Percentiles rank a stretch among this genome's conserved stretches.
Evolutionary conservation across 2,329 filamentous ascomycete species (phyloP).

Genomic region (Monosporascus sp.): DNA sequence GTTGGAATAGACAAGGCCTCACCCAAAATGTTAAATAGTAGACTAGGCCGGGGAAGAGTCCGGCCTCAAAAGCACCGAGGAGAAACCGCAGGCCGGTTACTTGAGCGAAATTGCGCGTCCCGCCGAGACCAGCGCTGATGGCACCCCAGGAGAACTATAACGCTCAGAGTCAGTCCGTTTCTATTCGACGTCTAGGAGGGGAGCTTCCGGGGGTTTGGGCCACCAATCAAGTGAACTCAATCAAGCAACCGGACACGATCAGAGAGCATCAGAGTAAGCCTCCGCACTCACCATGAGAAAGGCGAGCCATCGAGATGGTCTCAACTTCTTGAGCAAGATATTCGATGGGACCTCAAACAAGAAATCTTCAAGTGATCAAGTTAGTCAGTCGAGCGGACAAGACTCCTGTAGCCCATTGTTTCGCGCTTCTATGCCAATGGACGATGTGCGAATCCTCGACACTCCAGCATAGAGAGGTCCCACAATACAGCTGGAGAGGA

Average conservation of each 20-base stretch:
- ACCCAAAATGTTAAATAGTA: slow-evolving; percentile 65
- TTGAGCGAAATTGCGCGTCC: slow-evolving; percentile 55
- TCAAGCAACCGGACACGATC: too few relatives aligned
- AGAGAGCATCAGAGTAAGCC: too few relatives aligned
- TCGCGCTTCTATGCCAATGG: too few relatives aligned
- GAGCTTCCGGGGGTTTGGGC: too few relatives aligned
- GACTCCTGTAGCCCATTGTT: too few relatives aligned
- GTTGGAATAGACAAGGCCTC: background rate
- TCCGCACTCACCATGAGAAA: slow-evolving; percentile 46
- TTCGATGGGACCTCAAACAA: slow-evolving; percentile 63
- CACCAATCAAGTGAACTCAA: too few relatives aligned
- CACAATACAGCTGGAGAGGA: too few relatives aligned
- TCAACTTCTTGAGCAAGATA: slow-evolving; percentile 58
- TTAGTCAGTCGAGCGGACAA: background rate
- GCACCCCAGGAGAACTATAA: slow-evolving; percentile 56
- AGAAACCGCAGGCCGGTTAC: slow-evolving; percentile 64
- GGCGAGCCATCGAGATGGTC: slow-evolving; percentile 58
- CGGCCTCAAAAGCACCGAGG: slow-evolving; percentile 65
- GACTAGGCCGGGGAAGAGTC: slow-evolving; percentile 62
- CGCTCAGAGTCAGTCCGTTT: background rate
- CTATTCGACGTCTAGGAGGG: too few relatives aligned
- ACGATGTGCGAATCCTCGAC: too few relatives aligned
- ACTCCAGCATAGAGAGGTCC: too few relatives aligned
- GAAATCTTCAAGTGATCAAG: slow-evolving; percentile 13
- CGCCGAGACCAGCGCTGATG: slow-evolving; percentile 62